Evolutionary conservation across 345 rosid genomes (phyloP).

Genomic region (Boechera retrofracta): DNA sequence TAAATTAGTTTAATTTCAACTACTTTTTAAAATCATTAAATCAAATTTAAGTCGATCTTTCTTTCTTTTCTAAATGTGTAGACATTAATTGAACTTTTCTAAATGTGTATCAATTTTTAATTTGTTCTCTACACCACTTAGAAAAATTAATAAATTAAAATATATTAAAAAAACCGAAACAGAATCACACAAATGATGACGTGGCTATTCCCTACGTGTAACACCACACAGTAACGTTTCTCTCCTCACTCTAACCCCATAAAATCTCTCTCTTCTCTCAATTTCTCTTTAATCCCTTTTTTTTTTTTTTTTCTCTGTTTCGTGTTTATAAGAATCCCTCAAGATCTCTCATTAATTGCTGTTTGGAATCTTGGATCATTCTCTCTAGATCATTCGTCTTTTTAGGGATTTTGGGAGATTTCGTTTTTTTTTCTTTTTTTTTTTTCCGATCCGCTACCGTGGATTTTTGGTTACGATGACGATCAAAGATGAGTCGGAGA

Average conservation of each 20-base stretch:
- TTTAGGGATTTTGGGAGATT: neutral
- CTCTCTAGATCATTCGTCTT: constrained; percentile 5
- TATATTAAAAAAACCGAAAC: neutral
- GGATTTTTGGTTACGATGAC: constrained; percentile 53
- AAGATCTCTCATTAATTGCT: constrained; percentile 4
- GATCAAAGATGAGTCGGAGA: constrained; percentile 84
- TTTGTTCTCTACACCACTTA: neutral
- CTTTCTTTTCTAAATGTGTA: neutral
- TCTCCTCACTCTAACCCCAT: constrained; percentile 21
- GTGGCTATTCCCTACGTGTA: constrained; percentile 43
- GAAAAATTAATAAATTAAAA: too few species aligned
- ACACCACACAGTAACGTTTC: constrained; percentile 33
- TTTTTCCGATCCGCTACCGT: constrained; percentile 24
- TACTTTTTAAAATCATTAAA: neutral
- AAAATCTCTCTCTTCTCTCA: neutral
- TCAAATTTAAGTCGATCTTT: too few species aligned
- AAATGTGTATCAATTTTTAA: neutral
- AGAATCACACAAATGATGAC: constrained; percentile 34
- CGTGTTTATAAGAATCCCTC: constrained; percentile 23
- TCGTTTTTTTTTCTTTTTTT: neutral
- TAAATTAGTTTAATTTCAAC: neutral
- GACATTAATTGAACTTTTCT: constrained; percentile 1
- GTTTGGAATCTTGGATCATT: constrained; percentile 19
- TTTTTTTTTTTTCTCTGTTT: neutral
- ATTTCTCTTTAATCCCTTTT: too few species aligned